Conservation (phyloP, 805 yeast genomes). For the Yamadazyma laniorum region DNA sequence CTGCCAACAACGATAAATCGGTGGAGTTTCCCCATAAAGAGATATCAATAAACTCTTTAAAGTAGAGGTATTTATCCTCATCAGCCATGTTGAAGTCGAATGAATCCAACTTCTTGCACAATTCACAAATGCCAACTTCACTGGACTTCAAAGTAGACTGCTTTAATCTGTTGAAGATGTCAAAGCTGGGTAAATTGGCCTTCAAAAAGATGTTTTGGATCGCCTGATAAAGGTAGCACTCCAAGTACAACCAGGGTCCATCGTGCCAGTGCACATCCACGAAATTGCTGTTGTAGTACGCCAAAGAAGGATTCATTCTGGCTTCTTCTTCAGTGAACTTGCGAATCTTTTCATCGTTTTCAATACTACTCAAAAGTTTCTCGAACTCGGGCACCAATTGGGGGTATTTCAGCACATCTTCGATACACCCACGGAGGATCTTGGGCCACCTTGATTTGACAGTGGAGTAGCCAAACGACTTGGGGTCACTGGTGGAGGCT, state of each 20-base stretch:
- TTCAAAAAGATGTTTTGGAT: conserved; percentile 45
- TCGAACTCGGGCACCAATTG: conserved; percentile 30
- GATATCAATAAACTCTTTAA: conserved; percentile 81
- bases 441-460: conserved; percentile 85
- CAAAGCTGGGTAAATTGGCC: conserved; percentile 44
- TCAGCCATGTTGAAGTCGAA: conserved; percentile 27
- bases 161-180: conserved; percentile 71
- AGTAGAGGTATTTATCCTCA: conserved; percentile 52
- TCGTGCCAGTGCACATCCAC: conserved; percentile 60
- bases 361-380: conserved; percentile 37
- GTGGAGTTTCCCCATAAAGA: conserved; percentile 99
- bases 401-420: conserved; percentile 10
- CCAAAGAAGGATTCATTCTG: conserved; percentile 46
- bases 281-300: conserved; percentile 54
- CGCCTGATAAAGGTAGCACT: conserved; percentile 77
- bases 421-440: conserved; percentile 63
- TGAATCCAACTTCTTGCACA: conserved; percentile 61
- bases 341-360: conserved; percentile 30
- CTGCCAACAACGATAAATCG: conserved; percentile 85
- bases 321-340: conserved; percentile 33
- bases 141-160: conserved; percentile 74
- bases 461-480: conserved; percentile 81
- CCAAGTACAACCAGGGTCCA: conserved; percentile 90
- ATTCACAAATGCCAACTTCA: conserved; percentile 71
- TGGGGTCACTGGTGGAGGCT: conserved; percentile 64